Evolutionary conservation across 306 rosid genomes (phyloP).

Genomic region (Styphnolobium japonicum): DNA sequence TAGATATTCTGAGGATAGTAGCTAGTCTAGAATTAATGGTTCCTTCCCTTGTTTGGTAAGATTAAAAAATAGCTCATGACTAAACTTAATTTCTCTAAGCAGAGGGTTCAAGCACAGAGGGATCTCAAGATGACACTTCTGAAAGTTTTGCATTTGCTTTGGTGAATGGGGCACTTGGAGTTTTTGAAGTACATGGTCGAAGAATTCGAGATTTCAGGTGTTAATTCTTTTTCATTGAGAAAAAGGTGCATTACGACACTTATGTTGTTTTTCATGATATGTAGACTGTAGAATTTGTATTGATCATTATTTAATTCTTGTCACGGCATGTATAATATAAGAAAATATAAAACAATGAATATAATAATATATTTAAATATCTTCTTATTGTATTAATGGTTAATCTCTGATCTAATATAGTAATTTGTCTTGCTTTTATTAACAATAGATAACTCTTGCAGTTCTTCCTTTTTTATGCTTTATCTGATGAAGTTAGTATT

Average conservation of each 20-base stretch:
- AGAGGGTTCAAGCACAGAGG: conserved; percentile 72
- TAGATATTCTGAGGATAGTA: conserved; percentile 12
- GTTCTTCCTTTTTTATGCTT: conserved; percentile 7
- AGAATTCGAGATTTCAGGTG: conserved; percentile 97
- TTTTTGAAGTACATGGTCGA: conserved; percentile 94
- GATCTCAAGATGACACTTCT: conserved; percentile 75
- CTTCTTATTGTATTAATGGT: too few relatives aligned
- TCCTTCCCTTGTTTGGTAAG: conserved; percentile 25
- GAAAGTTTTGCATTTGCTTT: conserved; percentile 98
- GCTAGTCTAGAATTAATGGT: conserved; percentile 23
- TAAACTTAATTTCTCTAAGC: conserved; percentile 30
- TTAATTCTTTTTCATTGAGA: conserved; percentile 22
- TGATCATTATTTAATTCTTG: neutral
- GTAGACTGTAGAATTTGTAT: neutral
- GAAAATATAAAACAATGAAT: too few relatives aligned
- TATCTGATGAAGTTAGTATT: conserved; percentile 38
- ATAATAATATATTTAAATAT: too few relatives aligned
- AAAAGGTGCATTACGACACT: neutral
- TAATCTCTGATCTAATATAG: neutral
- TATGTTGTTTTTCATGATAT: conserved; percentile 19
- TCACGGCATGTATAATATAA: neutral
- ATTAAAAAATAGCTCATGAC: conserved; percentile 26
- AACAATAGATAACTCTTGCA: neutral
- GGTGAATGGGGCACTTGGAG: conserved; percentile 96
- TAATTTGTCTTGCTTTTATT: neutral